Conservation (phyloP, 2,329 filamentous ascomycete genomes). For the Calonectria hawksworthii region DNA sequence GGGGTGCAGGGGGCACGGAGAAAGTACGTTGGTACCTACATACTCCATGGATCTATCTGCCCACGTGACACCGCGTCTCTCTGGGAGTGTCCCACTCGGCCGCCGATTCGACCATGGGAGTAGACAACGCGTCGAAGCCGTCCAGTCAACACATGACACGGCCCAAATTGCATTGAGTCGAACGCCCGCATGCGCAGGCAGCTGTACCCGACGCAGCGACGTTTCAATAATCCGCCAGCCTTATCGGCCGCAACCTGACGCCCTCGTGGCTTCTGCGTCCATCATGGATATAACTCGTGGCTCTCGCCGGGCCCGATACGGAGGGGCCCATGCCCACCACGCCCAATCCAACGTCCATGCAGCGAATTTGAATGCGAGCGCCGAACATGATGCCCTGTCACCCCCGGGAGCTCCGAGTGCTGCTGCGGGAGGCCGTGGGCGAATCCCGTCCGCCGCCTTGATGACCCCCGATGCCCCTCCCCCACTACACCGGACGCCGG, state of each 20-base stretch:
- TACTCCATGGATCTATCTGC: too few species aligned
- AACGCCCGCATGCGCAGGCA: neutral
- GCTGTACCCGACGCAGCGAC: conserved; percentile 5
- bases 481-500: conserved; percentile 44
- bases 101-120: neutral
- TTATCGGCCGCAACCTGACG: neutral
- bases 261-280: conserved; percentile 3
- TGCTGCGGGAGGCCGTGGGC: conserved; percentile 34
- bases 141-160: conserved; percentile 1
- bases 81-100: neutral
- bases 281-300: conserved; percentile 49
- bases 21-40: neutral
- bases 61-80: conserved; percentile 27
- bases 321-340: conserved; percentile 41
- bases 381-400: conserved; percentile 13
- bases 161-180: neutral
- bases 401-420: conserved; percentile 31
- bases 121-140: conserved; percentile 10
- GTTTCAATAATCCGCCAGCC: neutral
- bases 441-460: conserved; percentile 36
- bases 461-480: conserved; percentile 42
- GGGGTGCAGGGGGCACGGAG: neutral
- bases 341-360: conserved; percentile 23
- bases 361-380: conserved; percentile 9
- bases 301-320: conserved; percentile 49